phyloP scores from a whole-genome alignment of 495 filamentous ascomycete genomes.

The Neurospora sp. region DNA sequence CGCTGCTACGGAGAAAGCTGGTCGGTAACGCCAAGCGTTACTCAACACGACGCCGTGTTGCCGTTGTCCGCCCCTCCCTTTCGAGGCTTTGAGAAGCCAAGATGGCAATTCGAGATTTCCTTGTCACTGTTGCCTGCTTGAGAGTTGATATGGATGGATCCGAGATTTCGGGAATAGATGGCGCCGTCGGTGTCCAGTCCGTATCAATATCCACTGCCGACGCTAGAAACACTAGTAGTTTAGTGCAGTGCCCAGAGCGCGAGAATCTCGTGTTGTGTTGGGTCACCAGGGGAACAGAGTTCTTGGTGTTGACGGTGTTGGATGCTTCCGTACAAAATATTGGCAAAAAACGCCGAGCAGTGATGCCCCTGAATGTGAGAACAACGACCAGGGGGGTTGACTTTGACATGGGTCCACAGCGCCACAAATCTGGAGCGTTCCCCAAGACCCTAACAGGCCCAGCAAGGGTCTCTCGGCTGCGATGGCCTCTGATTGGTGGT shows the following conservation, averaged over 20 bases:
- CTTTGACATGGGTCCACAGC: background rate
- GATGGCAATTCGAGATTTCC: background rate
- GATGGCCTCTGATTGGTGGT: background rate
- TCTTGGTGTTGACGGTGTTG: background rate
- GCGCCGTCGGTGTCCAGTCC: background rate
- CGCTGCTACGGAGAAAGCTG: too few species aligned
- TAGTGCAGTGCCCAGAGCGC: background rate
- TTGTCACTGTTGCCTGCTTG: background rate
- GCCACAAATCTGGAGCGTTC: conserved; percentile 8
- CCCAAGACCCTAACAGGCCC: background rate
- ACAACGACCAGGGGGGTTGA: background rate
- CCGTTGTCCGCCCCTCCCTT: background rate
- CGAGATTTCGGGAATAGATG: background rate
- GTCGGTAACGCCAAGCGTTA: background rate
- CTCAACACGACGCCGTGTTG: background rate
- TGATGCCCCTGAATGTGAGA: background rate
- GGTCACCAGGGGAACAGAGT: background rate
- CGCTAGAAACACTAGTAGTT: background rate
- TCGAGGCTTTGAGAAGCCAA: background rate
- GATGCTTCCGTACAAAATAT: background rate
- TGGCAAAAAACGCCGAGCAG: background rate
- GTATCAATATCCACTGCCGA: background rate
- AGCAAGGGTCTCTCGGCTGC: background rate
- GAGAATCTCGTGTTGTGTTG: background rate
- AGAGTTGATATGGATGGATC: background rate